phyloP scores from a whole-genome alignment of 805 yeast genomes.

The Wickerhamomyces bovis region DNA sequence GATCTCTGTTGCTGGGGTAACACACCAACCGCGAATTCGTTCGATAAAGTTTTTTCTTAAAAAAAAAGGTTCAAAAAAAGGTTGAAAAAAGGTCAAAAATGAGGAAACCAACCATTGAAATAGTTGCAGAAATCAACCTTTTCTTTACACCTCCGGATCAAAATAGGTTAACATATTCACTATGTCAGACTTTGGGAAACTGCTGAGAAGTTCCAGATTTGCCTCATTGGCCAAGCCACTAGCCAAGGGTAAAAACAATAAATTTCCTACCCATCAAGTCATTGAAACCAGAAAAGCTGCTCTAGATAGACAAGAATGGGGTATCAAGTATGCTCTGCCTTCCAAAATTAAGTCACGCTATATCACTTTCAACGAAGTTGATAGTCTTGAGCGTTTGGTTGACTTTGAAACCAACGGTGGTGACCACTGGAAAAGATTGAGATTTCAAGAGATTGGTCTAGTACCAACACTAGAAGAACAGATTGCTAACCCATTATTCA shows the following conservation, averaged over 20 bases:
- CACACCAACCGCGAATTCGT: background rate
- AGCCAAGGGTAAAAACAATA: slow-evolving; percentile 8
- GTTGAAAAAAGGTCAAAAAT: background rate
- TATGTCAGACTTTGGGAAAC: slow-evolving; percentile 23
- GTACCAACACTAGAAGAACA: slow-evolving; percentile 26
- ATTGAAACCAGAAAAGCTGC: slow-evolving; percentile 64
- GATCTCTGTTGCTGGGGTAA: background rate
- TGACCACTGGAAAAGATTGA: slow-evolving; percentile 50
- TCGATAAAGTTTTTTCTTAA: background rate
- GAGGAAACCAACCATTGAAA: background rate
- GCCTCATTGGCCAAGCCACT: slow-evolving; percentile 30
- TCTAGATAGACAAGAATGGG: slow-evolving; percentile 65
- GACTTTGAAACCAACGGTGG: slow-evolving; percentile 64
- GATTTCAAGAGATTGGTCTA: slow-evolving; percentile 65
- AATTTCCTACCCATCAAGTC: slow-evolving; percentile 63
- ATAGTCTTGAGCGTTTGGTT: slow-evolving; percentile 60
- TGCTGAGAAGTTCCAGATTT: slow-evolving; percentile 28
- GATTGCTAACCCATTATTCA: slow-evolving; percentile 30
- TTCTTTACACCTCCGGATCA: background rate
- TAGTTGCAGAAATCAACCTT: background rate
- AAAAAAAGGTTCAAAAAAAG: background rate
- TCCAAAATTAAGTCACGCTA: slow-evolving; percentile 50
- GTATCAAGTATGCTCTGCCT: slow-evolving; percentile 69
- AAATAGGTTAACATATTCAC: background rate
- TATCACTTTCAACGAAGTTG: slow-evolving; percentile 60